Conservation (phyloP, 2,329 filamentous ascomycete genomes). For the Epichloe sp. region DNA sequence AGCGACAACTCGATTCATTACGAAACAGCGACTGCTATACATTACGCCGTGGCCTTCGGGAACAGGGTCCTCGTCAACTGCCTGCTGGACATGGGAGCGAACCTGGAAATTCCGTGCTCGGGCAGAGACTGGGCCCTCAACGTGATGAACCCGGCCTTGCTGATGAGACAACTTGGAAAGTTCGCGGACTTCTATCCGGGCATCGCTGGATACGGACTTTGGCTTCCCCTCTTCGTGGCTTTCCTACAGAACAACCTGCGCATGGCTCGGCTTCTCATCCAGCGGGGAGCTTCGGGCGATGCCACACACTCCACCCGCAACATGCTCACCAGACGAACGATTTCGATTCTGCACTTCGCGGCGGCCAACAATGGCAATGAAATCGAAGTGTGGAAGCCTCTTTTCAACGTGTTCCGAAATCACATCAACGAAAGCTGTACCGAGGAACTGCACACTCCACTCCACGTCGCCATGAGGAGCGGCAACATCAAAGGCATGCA, state of each 20-base stretch:
- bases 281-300: background rate
- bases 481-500: background rate
- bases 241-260: background rate
- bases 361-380: background rate
- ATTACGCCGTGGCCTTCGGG: background rate
- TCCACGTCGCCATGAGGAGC: background rate
- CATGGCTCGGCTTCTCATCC: background rate
- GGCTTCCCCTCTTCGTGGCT: slow-evolving; percentile 1
- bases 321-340: too few relatives aligned
- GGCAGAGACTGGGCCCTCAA: background rate
- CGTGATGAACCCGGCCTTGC: background rate
- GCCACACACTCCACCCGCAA: background rate
- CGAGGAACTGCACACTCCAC: background rate
- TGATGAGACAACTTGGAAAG: background rate
- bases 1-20: too few relatives aligned
- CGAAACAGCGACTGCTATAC: background rate
- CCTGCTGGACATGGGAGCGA: background rate
- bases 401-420: background rate
- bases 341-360: background rate
- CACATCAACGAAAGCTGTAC: background rate
- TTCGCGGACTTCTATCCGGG: background rate
- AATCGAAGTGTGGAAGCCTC: background rate
- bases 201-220: background rate
- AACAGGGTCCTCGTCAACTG: background rate
- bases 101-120: background rate